Evolutionary conservation across 805 yeast species (phyloP).

Genomic region (Debaryomyces maramus): DNA sequence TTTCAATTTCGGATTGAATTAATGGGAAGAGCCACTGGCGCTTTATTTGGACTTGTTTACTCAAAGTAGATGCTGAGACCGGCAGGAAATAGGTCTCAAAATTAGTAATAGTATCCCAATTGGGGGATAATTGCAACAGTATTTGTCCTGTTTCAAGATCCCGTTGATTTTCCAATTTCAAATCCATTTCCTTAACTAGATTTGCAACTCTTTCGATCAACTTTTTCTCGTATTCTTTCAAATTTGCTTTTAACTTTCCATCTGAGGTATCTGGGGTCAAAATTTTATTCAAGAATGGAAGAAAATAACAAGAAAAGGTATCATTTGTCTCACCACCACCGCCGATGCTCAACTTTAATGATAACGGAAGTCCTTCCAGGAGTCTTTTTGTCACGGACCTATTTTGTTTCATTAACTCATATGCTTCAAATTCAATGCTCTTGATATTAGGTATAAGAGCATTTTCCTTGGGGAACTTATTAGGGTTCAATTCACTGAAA

Average conservation of each 20-base stretch:
- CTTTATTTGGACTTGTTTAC: slow-evolving; percentile 25
- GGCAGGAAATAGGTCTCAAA: slow-evolving; percentile 23
- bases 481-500: slow-evolving; percentile 59
- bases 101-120: slow-evolving; percentile 33
- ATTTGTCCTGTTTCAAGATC: slow-evolving; percentile 33
- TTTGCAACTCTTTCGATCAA: slow-evolving; percentile 38
- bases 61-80: slow-evolving; percentile 9
- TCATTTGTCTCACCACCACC: slow-evolving; percentile 20
- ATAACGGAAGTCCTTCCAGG: slow-evolving; percentile 27
- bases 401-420: slow-evolving; percentile 37
- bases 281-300: slow-evolving; percentile 35
- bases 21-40: slow-evolving; percentile 40
- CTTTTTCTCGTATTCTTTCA: slow-evolving; percentile 28
- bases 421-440: slow-evolving; percentile 37
- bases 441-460: slow-evolving; percentile 32
- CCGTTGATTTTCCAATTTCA: slow-evolving; percentile 38
- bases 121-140: slow-evolving; percentile 31
- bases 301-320: slow-evolving; percentile 25
- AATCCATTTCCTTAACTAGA: slow-evolving; percentile 38
- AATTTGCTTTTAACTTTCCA: slow-evolving; percentile 20
- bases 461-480: slow-evolving; percentile 11
- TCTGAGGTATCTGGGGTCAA: slow-evolving; percentile 31
- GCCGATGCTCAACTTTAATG: slow-evolving; percentile 29
- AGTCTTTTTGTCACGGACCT: slow-evolving; percentile 32
- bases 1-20: slow-evolving; percentile 34